Evolutionary conservation across 2,329 filamentous ascomycete genomes (phyloP).

Genomic region (Metarhizium album): DNA sequence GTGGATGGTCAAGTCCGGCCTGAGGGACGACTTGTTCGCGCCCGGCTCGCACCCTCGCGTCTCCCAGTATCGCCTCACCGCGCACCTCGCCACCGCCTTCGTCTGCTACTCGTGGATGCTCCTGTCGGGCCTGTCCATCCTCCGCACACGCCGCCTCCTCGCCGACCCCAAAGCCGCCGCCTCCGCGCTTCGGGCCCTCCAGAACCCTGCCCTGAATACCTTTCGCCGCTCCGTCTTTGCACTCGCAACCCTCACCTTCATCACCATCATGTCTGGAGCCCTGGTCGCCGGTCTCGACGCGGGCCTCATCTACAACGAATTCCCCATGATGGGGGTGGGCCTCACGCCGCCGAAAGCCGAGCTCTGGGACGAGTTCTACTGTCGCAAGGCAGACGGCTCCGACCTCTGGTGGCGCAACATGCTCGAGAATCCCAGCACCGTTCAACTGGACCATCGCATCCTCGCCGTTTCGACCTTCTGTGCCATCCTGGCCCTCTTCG

Average conservation of each 20-base stretch:
- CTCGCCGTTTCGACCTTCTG: conserved; percentile 83
- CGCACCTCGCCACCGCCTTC: conserved; percentile 85
- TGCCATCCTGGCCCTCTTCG: conserved; percentile 65
- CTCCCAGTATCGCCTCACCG: conserved; percentile 83
- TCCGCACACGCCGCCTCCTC: conserved; percentile 66
- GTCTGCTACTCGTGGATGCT: conserved; percentile 92
- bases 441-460: conserved; percentile 91
- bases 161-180: conserved; percentile 53
- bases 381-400: conserved; percentile 61
- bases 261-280: conserved; percentile 85
- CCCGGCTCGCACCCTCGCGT: conserved; percentile 85
- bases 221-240: conserved; percentile 66
- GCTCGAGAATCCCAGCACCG: conserved; percentile 90
- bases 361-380: conserved; percentile 79
- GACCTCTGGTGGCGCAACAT: conserved; percentile 97
- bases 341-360: conserved; percentile 72
- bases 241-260: conserved; percentile 68
- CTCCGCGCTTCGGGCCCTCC: conserved; percentile 49
- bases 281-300: conserved; percentile 93
- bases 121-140: conserved; percentile 71
- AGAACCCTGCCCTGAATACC: conserved; percentile 53
- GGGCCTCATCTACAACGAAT: conserved; percentile 97
- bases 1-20: conserved; percentile 98
- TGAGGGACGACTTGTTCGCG: conserved; percentile 92
- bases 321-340: conserved; percentile 86